Evolutionary conservation across 2,329 filamentous ascomycete species (phyloP), one percentile per base, ranked within the genome.

Genomic region (Rasamsonia emersonii): DNA sequence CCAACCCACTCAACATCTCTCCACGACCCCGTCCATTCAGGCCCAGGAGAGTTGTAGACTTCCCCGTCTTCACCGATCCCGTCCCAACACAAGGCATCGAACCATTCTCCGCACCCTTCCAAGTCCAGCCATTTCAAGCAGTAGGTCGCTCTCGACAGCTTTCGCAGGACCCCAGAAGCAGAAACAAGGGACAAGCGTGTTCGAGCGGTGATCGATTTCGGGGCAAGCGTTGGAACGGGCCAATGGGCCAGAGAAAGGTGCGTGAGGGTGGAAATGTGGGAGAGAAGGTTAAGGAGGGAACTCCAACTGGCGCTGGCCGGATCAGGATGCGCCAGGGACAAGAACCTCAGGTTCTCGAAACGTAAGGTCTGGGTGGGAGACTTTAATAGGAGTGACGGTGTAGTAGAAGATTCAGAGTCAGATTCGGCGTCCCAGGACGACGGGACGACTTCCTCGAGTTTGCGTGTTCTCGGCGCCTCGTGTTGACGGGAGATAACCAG

Each of bases 211-310:
- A 71, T 56, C 8, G 64, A 50, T 6, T 62, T 65, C 3, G 56
- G 71, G 0, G 71, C 75, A n/a, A 70, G 53, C 0, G 68, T 71
- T 2, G 75, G 75, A 13, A 62, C 55, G 3, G 74, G 73, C 75
- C 75, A 80, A 48, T 75, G 64, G 2, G 75, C 74, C 2, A 80
- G 60, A 0, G 75, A 79, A 2, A 80, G 59, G 41, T 79, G 75
- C 0, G 73, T 77, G 15, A 80, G 49, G 3, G 65, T 73, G n/a
- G 69, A 61, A 1, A 75, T 51, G 16, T 70, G 60, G 0, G 66
- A 61, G 0, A 74, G 61, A 1, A 79, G 48, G 2, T 58, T 53
- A 2, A 79, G 56, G 2, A 80, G 59, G 4, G 69, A 63, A 9
- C 61, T 52, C 75, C 75, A 80, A 8, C 63, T 71, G 1, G 66